phyloP scores from a whole-genome alignment of 805 yeast species.

The Saccharomycopsis sp. region DNA sequence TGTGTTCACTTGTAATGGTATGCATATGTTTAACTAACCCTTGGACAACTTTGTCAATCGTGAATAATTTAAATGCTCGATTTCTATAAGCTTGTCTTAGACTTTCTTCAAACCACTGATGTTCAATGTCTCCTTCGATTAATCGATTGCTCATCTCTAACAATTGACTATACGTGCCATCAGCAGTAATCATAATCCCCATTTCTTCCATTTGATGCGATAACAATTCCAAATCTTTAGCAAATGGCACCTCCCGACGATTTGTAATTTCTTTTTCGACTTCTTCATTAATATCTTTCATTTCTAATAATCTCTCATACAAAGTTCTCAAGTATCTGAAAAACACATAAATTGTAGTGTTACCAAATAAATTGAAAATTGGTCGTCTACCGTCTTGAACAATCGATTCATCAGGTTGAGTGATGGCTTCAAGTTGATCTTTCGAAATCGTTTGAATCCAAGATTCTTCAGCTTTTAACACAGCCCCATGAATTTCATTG shows the following conservation, averaged over 20 bases:
- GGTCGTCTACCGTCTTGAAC: conserved; percentile 9
- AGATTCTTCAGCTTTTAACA: conserved; percentile 40
- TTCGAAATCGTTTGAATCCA: conserved; percentile 37
- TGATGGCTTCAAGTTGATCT: conserved; percentile 26
- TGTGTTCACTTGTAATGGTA: conserved; percentile 68
- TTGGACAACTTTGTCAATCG: conserved; percentile 73
- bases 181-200: conserved; percentile 44
- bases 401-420: conserved; percentile 23
- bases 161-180: conserved; percentile 49
- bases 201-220: conserved; percentile 61
- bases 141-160: conserved; percentile 53
- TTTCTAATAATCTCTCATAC: conserved; percentile 57
- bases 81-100: conserved; percentile 75
- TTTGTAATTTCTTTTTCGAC: conserved; percentile 51
- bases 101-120: conserved; percentile 74
- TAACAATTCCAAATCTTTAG: conserved; percentile 62
- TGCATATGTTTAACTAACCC: conserved; percentile 77
- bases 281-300: conserved; percentile 48
- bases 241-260: conserved; percentile 53
- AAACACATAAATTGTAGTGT: conserved; percentile 69
- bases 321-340: conserved; percentile 64
- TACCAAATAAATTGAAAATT: conserved; percentile 62
- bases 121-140: conserved; percentile 76
- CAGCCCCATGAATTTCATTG: conserved; percentile 14
- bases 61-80: conserved; percentile 70